Evolutionary conservation across 257 asterid genomes (phyloP).

Genomic region (Plantago elongata): DNA sequence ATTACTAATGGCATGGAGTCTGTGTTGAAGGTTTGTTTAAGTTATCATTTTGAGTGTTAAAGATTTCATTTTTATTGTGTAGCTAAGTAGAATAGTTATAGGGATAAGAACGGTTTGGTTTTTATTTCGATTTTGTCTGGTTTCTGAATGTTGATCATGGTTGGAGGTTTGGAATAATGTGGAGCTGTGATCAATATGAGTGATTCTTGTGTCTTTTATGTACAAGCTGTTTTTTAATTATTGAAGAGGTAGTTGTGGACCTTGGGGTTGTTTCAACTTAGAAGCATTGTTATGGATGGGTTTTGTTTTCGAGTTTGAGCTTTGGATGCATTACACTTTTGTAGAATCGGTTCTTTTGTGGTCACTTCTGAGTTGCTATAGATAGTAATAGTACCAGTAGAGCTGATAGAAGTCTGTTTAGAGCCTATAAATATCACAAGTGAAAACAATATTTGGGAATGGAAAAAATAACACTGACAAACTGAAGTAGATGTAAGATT

Average conservation of each 20-base stretch:
- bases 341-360: too few species aligned
- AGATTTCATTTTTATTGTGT: slow-evolving; percentile 8
- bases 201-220: neutral
- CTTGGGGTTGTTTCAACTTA: slow-evolving; percentile 2
- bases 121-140: slow-evolving; percentile 1
- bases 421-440: too few species aligned
- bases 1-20: slow-evolving; percentile 82
- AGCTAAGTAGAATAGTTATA: too few species aligned
- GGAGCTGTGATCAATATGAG: slow-evolving; percentile 7
- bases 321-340: neutral
- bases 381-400: slow-evolving; percentile 9
- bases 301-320: neutral
- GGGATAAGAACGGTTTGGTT: too few species aligned
- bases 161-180: slow-evolving; percentile 7
- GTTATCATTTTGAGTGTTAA: slow-evolving; percentile 14
- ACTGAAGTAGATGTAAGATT: too few species aligned
- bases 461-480: too few species aligned
- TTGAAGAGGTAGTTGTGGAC: slow-evolving; percentile 7
- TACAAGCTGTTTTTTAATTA: slow-evolving; percentile 2
- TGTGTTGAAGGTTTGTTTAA: slow-evolving; percentile 74
- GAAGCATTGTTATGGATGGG: neutral
- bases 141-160: neutral
- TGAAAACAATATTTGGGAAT: too few species aligned
- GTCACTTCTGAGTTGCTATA: slow-evolving; percentile 1
- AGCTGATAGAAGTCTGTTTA: neutral